Percentiles rank a stretch among this genome's conserved stretches.
These are phyloP conservation scores for Paecilomyces sp. DNA, from an alignment of 2,329 filamentous ascomycete species.

Conservation along the genomic window DNA sequence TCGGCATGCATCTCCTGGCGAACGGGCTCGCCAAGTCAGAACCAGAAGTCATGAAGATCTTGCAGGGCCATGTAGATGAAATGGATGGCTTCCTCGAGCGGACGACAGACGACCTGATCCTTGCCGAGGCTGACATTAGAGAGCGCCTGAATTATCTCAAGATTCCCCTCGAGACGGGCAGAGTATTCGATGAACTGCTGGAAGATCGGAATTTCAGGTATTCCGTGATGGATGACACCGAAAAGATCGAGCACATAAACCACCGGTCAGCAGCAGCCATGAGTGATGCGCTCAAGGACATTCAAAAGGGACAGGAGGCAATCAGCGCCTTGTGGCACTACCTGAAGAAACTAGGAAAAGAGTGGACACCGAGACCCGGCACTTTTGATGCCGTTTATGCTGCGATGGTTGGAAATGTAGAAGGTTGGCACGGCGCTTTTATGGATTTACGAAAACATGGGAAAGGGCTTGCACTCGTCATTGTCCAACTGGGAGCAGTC, in stretches of 20 bases:
- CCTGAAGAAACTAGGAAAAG: slow-evolving; percentile 58
- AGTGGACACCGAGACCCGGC: slow-evolving; percentile 50
- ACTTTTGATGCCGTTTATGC: slow-evolving; percentile 68
- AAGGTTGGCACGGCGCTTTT: slow-evolving; percentile 81
- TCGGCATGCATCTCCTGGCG: slow-evolving; percentile 82
- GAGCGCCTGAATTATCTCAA: slow-evolving; percentile 74
- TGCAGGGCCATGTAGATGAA: slow-evolving; percentile 89
- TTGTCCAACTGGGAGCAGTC: slow-evolving; percentile 67
- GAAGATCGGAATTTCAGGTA: slow-evolving; percentile 75
- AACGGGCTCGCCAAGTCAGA: slow-evolving; percentile 84
- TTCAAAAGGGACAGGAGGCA: slow-evolving; percentile 68
- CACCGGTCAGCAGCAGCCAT: slow-evolving; percentile 69
- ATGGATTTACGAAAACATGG: slow-evolving; percentile 67
- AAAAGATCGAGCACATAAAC: slow-evolving; percentile 84
- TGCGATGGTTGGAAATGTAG: slow-evolving; percentile 87
- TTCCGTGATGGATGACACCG: slow-evolving; percentile 78
- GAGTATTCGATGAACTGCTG: slow-evolving; percentile 79
- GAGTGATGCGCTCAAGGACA: slow-evolving; percentile 70
- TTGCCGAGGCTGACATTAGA: slow-evolving; percentile 70
- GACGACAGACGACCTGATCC: slow-evolving; percentile 73
- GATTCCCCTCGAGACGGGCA: slow-evolving; percentile 73
- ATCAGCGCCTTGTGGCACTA: slow-evolving; percentile 72
- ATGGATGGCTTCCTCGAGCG: slow-evolving; percentile 85
- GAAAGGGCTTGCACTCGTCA: slow-evolving; percentile 59
- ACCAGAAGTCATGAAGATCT: slow-evolving; percentile 76